Conservation (phyloP, 805 yeast genomes). For the Lipomyces oligophaga region DNA sequence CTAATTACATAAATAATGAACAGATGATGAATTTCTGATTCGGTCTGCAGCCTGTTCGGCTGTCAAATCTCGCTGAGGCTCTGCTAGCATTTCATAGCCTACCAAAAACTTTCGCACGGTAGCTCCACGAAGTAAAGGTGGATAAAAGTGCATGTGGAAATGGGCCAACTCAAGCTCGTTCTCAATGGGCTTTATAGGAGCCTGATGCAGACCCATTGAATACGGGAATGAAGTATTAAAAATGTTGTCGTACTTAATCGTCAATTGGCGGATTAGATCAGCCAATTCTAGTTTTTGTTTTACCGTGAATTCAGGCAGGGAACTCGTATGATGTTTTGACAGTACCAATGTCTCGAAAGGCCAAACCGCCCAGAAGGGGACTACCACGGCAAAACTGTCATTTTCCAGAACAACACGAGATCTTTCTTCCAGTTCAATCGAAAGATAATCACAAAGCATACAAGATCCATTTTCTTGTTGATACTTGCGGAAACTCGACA, state of each 20-base stretch:
- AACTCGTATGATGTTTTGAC: slow-evolving; percentile 52
- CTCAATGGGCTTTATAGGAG: slow-evolving; percentile 47
- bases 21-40: slow-evolving; percentile 35
- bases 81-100: slow-evolving; percentile 56
- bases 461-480: slow-evolving; percentile 43
- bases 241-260: slow-evolving; percentile 66
- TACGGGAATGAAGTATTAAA: slow-evolving; percentile 70
- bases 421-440: slow-evolving; percentile 41
- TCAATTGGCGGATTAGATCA: slow-evolving; percentile 47
- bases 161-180: slow-evolving; percentile 40
- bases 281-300: slow-evolving; percentile 56
- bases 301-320: slow-evolving; percentile 47
- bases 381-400: slow-evolving; percentile 61
- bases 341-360: slow-evolving; percentile 70
- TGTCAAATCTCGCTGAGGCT: slow-evolving; percentile 67
- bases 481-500: slow-evolving; percentile 50
- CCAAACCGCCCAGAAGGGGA: slow-evolving; percentile 82
- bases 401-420: slow-evolving; percentile 56
- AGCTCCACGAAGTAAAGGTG: slow-evolving; percentile 70
- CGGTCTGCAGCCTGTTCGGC: slow-evolving; percentile 63
- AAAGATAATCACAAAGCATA: slow-evolving; percentile 60
- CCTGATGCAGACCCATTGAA: slow-evolving; percentile 79
- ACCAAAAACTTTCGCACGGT: slow-evolving; percentile 72
- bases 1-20: too few relatives aligned
- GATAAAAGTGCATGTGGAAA: slow-evolving; percentile 75